phyloP scores from a whole-genome alignment of 2,329 filamentous ascomycete genomes.

The Hypoxylon sp. region DNA sequence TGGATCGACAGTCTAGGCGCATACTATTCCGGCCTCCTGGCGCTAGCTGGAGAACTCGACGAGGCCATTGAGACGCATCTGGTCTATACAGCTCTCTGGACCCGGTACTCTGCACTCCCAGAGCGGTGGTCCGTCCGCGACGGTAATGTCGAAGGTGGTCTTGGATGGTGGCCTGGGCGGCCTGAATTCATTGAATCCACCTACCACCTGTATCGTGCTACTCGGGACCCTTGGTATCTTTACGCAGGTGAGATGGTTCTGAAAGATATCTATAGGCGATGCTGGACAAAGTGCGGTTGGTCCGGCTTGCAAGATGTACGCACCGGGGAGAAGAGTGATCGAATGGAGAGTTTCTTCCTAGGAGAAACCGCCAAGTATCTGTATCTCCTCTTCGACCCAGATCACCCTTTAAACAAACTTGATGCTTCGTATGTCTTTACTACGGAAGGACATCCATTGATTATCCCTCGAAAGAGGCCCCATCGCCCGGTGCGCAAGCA shows the following conservation, averaged over 20 bases:
- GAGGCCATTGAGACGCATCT: constrained; percentile 93
- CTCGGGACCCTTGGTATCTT: constrained; percentile 94
- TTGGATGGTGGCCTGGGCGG: constrained; percentile 94
- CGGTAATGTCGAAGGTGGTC: constrained; percentile 85
- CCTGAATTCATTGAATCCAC: constrained; percentile 98
- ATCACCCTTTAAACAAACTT: constrained; percentile 88
- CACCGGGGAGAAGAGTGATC: constrained; percentile 87
- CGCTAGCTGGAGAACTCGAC: constrained; percentile 88
- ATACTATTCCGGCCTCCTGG: constrained; percentile 91
- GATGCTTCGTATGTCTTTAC: constrained; percentile 94
- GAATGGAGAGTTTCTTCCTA: constrained; percentile 99
- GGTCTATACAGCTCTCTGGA: constrained; percentile 94
- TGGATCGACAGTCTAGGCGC: constrained; percentile 98
- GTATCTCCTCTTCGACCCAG: constrained; percentile 88
- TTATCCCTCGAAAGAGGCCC: constrained; percentile 75
- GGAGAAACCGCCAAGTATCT: constrained; percentile 97
- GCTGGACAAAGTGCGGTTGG: constrained; percentile 94
- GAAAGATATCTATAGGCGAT: constrained; percentile 87
- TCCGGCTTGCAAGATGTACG: constrained; percentile 87
- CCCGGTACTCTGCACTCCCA: constrained; percentile 90
- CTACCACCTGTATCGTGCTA: constrained; percentile 95
- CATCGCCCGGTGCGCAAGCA: constrained; percentile 48
- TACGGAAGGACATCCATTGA: constrained; percentile 93
- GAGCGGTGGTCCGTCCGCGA: constrained; percentile 93
- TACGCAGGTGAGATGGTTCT: constrained; percentile 97